phyloP scores from a whole-genome alignment of 2,329 filamentous ascomycete genomes.

The Aspergillus alliaceus region DNA sequence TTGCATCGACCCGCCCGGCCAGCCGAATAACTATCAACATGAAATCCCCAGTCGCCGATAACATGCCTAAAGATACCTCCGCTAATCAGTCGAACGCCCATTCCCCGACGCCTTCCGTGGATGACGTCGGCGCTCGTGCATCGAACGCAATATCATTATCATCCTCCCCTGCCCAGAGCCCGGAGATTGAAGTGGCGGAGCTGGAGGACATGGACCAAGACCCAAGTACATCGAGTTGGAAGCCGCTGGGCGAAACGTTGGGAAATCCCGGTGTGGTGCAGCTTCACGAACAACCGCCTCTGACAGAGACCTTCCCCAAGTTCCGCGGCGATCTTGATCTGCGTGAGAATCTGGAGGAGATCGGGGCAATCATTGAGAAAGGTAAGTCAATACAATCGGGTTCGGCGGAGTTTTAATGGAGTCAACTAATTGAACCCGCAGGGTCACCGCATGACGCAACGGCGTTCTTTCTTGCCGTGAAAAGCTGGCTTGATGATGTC shows the following conservation, averaged over 20 bases:
- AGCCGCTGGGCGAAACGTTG: constrained; percentile 35
- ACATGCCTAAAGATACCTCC: constrained; percentile 17
- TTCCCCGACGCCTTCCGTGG: constrained; percentile 11
- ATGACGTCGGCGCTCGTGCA: constrained; percentile 21
- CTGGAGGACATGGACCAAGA: constrained; percentile 52
- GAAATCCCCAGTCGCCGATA: constrained; percentile 34
- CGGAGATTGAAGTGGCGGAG: constrained; percentile 51
- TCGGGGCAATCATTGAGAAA: constrained; percentile 37
- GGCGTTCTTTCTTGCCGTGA: constrained; percentile 35
- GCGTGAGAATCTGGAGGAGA: constrained; percentile 35
- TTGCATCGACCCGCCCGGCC: constrained; percentile 35
- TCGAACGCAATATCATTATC: constrained; percentile 40
- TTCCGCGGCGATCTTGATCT: constrained; percentile 25
- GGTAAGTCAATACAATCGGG: constrained; percentile 25
- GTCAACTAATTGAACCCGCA: constrained; percentile 13
- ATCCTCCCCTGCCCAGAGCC: constrained; percentile 46
- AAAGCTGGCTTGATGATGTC: constrained; percentile 45
- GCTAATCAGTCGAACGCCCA: constrained; percentile 15
- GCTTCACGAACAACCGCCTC: constrained; percentile 30
- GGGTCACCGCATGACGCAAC: constrained; percentile 30
- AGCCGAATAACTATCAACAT: constrained; percentile 51
- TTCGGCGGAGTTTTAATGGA: background rate
- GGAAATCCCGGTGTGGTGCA: constrained; percentile 37
- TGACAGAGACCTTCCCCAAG: constrained; percentile 41
- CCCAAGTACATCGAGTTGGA: constrained; percentile 46